Conservation (phyloP, 768 basidiomycete species). For the Mrakia hoshinonis region DNA sequence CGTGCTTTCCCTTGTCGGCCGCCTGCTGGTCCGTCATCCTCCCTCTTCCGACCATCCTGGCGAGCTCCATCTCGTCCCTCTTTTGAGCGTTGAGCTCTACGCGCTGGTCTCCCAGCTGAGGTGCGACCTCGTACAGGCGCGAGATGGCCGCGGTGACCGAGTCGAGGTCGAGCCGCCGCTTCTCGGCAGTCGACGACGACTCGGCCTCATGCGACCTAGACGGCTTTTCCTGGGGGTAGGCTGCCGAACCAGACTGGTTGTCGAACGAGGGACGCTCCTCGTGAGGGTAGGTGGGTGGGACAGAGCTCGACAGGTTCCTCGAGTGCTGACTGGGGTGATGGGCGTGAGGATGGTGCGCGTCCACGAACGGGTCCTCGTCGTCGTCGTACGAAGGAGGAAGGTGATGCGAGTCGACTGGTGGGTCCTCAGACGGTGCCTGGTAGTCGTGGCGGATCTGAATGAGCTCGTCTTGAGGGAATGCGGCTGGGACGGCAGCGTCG, state of each 20-base stretch:
- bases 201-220: not conserved
- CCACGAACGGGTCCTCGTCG: not conserved
- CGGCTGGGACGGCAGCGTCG: not conserved
- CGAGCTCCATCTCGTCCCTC: slow-evolving; percentile 64
- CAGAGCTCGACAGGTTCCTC: not conserved
- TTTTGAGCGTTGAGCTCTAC: slow-evolving; percentile 62
- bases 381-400: not conserved
- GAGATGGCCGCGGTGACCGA: slow-evolving; percentile 80
- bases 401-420: not conserved
- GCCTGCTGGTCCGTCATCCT: slow-evolving; percentile 40
- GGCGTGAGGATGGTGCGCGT: not conserved
- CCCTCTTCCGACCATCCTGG: slow-evolving; percentile 47
- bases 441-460: not conserved
- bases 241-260: not conserved
- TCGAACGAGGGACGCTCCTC: not conserved
- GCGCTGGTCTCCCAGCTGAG: slow-evolving; percentile 83
- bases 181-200: slow-evolving; percentile 52
- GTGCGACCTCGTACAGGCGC: slow-evolving; percentile 70
- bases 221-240: not conserved
- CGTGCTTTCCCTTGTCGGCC: slow-evolving; percentile 41
- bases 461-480: slow-evolving; percentile 16
- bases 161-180: slow-evolving; percentile 75
- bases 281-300: slow-evolving; percentile 15
- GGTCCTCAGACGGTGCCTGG: not conserved
- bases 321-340: not conserved